phyloP scores from a whole-genome alignment of 441 rosid genomes.

The Syzygium malaccense region DNA sequence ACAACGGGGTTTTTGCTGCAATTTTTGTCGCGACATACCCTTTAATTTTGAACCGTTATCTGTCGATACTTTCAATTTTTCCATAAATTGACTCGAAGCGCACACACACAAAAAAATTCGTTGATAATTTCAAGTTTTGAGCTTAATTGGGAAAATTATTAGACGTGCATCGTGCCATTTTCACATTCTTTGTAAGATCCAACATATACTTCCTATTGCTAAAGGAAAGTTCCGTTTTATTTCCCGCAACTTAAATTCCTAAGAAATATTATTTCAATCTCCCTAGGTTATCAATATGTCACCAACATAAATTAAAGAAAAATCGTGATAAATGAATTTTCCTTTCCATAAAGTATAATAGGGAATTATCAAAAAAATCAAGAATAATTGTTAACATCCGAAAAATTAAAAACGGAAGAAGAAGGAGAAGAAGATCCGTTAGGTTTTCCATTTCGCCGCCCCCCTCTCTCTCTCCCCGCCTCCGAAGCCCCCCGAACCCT shows the following conservation, averaged over 20 bases:
- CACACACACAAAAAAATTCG: too few species aligned
- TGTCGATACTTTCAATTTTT: fast-evolving
- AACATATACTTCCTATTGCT: fast-evolving
- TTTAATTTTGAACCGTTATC: too few species aligned
- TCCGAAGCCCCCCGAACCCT: background rate
- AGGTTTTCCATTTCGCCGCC: background rate
- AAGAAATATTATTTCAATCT: too few species aligned
- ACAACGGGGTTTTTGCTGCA: too few species aligned
- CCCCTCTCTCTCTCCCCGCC: background rate
- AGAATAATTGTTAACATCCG: background rate
- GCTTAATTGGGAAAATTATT: too few species aligned
- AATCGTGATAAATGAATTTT: background rate
- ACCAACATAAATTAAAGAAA: too few species aligned
- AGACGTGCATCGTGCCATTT: fast-evolving
- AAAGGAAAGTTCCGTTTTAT: too few species aligned
- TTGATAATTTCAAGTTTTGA: too few species aligned
- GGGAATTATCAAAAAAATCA: background rate
- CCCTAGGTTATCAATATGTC: background rate
- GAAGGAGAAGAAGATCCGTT: background rate
- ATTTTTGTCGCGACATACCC: too few species aligned
- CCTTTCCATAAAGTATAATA: background rate
- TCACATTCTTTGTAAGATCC: too few species aligned
- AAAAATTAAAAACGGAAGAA: background rate
- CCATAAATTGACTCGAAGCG: too few species aligned
- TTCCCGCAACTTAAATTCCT: too few species aligned